A percentile compares a stretch with the other conserved stretches of the same genome.
phyloP scores from a whole-genome alignment of 163 green algal species.

The Picocystis sp. region DNA sequence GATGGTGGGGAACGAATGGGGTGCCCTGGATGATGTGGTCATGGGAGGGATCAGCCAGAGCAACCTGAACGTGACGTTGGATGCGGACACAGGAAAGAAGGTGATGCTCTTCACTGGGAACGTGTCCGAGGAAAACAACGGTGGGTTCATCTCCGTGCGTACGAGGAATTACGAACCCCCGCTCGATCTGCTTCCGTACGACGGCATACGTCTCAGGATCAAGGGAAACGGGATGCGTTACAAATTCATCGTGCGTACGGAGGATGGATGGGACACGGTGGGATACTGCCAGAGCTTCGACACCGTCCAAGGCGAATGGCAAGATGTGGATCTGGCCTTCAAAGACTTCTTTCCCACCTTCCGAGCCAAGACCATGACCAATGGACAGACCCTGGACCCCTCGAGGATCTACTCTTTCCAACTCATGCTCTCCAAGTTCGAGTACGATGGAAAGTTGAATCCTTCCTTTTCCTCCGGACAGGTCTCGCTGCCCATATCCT shows the following conservation, averaged over 20 bases:
- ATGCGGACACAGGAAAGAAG: slow-evolving; percentile 29
- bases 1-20: slow-evolving; percentile 36
- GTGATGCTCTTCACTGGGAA: slow-evolving; percentile 32
- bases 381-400: slow-evolving; percentile 31
- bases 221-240: slow-evolving; percentile 37
- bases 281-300: slow-evolving; percentile 60
- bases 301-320: slow-evolving; percentile 50
- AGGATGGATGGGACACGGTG: slow-evolving; percentile 66
- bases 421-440: slow-evolving; percentile 91
- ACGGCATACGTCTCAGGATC: slow-evolving; percentile 46
- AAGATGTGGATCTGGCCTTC: slow-evolving; percentile 63
- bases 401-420: slow-evolving; percentile 41
- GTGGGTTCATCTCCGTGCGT: slow-evolving; percentile 70
- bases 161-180: slow-evolving; percentile 62
- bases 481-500: slow-evolving; percentile 52
- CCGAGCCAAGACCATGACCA: slow-evolving; percentile 33
- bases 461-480: slow-evolving; percentile 23
- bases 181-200: slow-evolving; percentile 53
- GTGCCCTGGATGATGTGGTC: slow-evolving; percentile 78
- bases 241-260: slow-evolving; percentile 67
- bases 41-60: slow-evolving; percentile 57
- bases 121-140: slow-evolving; percentile 72
- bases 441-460: slow-evolving; percentile 65
- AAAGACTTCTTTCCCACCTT: slow-evolving; percentile 58
- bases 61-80: slow-evolving; percentile 24